Conservation (phyloP, 2,329 filamentous ascomycete genomes). For the Aschersonia sp. region DNA sequence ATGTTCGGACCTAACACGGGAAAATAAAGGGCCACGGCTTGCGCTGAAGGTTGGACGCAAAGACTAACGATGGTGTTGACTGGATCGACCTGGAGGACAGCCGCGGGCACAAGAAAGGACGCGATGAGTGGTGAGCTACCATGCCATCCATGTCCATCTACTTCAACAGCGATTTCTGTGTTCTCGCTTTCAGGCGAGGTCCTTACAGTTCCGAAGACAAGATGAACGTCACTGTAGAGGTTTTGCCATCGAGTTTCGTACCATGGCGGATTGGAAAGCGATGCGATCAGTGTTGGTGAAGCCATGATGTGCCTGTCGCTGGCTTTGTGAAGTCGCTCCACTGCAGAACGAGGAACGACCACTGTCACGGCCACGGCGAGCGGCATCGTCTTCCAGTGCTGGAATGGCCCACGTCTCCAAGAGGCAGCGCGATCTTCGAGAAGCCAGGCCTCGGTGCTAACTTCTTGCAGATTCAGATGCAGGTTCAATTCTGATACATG, state of each 20-base stretch:
- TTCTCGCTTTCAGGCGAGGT: conserved; percentile 12
- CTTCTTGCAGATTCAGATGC: conserved; percentile 20
- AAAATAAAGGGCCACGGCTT: conserved; percentile 11
- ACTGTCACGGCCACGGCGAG: conserved; percentile 21
- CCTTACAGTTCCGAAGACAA: conserved; percentile 23
- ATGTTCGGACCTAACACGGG: conserved; percentile 12
- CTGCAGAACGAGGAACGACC: conserved; percentile 14
- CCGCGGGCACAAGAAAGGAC: conserved; percentile 25
- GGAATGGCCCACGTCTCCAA: conserved; percentile 13
- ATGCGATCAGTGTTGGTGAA: conserved; percentile 16
- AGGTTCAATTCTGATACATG: conserved; percentile 19
- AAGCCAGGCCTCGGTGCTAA: conserved; percentile 18
- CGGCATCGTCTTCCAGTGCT: conserved; percentile 22
- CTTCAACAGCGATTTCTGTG: conserved; percentile 17
- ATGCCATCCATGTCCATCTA: conserved; percentile 20
- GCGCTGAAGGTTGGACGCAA: conserved; percentile 11
- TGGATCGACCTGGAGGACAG: conserved; percentile 18
- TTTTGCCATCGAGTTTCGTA: conserved; percentile 16
- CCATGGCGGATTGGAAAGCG: conserved; percentile 11
- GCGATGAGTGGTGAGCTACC: conserved; percentile 23
- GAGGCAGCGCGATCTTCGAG: conserved; percentile 8
- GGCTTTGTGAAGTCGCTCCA: conserved; percentile 14
- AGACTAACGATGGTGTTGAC: conserved; percentile 17
- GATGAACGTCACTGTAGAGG: conserved; percentile 24
- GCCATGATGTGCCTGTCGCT: conserved; percentile 5